Conservation (phyloP, 352 stramenopile species). For the Globisporangium nodosum region DNA sequence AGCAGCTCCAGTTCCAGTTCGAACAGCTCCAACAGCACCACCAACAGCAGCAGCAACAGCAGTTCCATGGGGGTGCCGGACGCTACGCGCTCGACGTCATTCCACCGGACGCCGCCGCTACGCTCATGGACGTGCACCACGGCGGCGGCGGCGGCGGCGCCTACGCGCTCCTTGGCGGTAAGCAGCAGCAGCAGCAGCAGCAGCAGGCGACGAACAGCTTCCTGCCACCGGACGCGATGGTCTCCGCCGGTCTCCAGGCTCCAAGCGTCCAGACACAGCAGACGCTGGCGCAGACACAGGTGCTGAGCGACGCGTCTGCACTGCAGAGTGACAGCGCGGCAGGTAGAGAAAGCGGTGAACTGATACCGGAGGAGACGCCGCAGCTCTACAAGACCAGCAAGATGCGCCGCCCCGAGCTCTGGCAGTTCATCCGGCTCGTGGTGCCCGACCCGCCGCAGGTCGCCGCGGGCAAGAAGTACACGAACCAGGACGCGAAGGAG, state of each 20-base stretch:
- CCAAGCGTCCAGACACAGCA: not conserved
- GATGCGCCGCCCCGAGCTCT: conserved; percentile 49
- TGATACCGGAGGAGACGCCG: conserved; percentile 11
- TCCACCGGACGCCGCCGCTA: conserved; percentile 1
- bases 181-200: not conserved
- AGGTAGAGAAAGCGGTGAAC: conserved; percentile 6
- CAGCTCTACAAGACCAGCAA: conserved; percentile 54
- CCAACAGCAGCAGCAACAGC: conserved; percentile 7
- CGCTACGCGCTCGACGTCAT: conserved; percentile 7
- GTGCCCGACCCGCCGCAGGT: conserved; percentile 38
- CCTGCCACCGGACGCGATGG: not conserved
- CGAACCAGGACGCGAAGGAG: conserved; percentile 48
- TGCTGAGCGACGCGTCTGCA: not conserved
- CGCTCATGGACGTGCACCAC: conserved; percentile 10
- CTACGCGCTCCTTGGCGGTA: not conserved
- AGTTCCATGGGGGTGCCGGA: conserved; percentile 9
- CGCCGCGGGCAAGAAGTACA: conserved; percentile 33
- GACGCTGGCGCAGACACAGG: not conserved
- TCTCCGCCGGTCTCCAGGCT: not conserved
- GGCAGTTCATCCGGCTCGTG: conserved; percentile 52
- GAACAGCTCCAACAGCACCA: conserved; percentile 17
- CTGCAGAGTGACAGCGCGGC: not conserved
- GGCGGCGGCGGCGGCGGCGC: not conserved
- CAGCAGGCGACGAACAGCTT: not conserved
- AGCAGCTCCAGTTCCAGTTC: conserved; percentile 24